Base-by-base conservation (phyloP, 805 yeast genomes). In the Cyberlindnera misumaiensis region DNA sequence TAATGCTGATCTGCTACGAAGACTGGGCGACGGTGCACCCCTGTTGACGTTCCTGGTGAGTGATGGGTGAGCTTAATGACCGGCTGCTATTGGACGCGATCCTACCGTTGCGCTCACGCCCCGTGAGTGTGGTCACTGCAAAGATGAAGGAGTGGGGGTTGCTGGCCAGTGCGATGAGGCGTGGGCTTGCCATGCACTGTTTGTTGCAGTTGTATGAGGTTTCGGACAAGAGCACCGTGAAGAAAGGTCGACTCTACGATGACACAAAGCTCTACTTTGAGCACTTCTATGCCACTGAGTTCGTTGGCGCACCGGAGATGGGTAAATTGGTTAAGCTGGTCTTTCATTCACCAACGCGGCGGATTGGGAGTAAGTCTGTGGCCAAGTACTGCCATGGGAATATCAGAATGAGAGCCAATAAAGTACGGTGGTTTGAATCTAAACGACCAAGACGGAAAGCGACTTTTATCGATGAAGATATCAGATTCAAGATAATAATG, bases 361-460 rank as follows among this genome's bases (percentile, higher is more conserved):
- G 96, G 38, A 64, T 87, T 38, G 96, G 96, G 2, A 75, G 80
- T 57, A 68, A 95, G 35, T 89, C 89, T 2, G 83, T 80, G 52
- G 78, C 90, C 15, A 82, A 82, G 55, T 88, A 88, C 59, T 94
- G 86, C 56, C 87, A 85, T 53, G 5, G 34, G 2, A 39, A 43
- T 11, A 16, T 49, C 5, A 10, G 38, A 7, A 14, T 46, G 11
- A 39, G 25, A n/a, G 9, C 11, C 9, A 30, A 15, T 4, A 24
- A 16, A 10, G 26, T 18, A 1, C 10, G 4, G 3, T 40, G 45
- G 44, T 31, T 45, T n/a, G 34, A 24, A 9, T 8, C 20, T 9
- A 29, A 27, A 10, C 38, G 32, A 15, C 43, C 34, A 10, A 29
- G 18, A 24, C 20, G 27, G 14, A 35, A 17, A 16, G 17, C 28